phyloP scores from a whole-genome alignment of 169 alveolate genomes.

The Eimeria acervulina region DNA sequence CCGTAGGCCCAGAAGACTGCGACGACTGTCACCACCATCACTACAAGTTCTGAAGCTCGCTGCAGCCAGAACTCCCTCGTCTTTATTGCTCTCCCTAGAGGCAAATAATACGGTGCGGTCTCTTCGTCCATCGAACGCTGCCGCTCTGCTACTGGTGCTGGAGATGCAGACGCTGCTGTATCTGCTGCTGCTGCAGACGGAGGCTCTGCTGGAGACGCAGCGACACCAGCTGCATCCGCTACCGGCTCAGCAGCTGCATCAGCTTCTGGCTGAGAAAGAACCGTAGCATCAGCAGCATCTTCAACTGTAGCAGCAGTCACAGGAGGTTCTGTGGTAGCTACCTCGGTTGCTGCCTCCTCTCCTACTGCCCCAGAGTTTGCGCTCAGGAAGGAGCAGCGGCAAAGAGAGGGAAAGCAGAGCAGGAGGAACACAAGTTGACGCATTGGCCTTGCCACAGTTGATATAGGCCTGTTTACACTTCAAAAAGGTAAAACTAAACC shows the following conservation, averaged over 20 bases:
- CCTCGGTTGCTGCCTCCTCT: not conserved
- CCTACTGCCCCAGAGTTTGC: not conserved
- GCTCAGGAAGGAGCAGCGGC: not conserved
- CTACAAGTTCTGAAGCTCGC: not conserved
- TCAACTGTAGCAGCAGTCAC: too few relatives aligned
- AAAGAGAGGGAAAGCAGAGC: not conserved
- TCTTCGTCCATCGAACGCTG: too few relatives aligned
- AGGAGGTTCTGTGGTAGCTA: too few relatives aligned
- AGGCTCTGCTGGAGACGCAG: not conserved
- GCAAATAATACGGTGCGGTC: not conserved
- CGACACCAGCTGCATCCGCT: not conserved
- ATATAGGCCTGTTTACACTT: too few relatives aligned
- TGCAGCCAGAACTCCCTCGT: not conserved
- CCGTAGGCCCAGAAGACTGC: not conserved
- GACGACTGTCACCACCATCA: not conserved
- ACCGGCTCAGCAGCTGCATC: too few relatives aligned
- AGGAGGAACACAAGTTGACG: not conserved
- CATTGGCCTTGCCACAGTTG: not conserved
- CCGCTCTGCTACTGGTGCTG: constrained; percentile 2
- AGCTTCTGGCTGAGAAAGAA: too few relatives aligned
- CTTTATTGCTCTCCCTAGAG: not conserved
- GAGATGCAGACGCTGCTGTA: not conserved
- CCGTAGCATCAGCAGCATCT: too few relatives aligned
- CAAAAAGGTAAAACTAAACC: too few relatives aligned
- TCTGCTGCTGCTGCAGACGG: not conserved